These are phyloP conservation scores for Boletus vinaceobasis DNA, from an alignment of 768 basidiomycete genomes.

Conservation along the genomic window DNA sequence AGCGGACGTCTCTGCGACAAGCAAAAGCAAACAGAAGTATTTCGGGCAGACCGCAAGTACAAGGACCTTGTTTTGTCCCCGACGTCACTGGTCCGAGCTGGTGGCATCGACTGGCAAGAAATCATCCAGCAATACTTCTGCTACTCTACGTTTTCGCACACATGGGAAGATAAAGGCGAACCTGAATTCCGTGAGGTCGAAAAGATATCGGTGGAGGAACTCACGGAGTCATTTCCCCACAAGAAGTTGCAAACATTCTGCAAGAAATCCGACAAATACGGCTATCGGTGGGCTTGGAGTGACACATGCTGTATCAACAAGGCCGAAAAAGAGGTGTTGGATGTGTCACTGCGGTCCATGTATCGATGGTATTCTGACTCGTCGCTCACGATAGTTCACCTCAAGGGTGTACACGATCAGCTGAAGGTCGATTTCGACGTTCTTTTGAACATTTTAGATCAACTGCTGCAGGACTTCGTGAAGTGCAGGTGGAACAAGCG, in stretches of 20 bases:
- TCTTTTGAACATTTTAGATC: too few species aligned
- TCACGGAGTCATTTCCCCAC: too few species aligned
- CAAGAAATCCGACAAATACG: too few species aligned
- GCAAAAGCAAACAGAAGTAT: slow-evolving; percentile 3
- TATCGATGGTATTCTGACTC: slow-evolving; percentile 25
- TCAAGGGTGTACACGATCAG: slow-evolving; percentile 9
- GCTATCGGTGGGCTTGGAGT: slow-evolving; percentile 23
- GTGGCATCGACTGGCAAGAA: too few species aligned
- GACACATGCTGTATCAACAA: too few species aligned
- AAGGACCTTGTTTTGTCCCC: slow-evolving; percentile 12
- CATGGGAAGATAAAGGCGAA: slow-evolving; percentile 15
- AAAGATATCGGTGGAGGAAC: slow-evolving; percentile 1
- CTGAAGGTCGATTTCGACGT: too few species aligned
- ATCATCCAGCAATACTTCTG: slow-evolving; percentile 8
- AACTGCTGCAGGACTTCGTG: slow-evolving; percentile 4
- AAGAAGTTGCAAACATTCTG: too few species aligned
- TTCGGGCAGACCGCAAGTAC: slow-evolving; percentile 11
- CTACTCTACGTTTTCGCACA: slow-evolving; percentile 25
- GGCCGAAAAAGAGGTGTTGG: slow-evolving; percentile 8
- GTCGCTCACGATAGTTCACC: slow-evolving; percentile 24
- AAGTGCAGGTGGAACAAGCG: slow-evolving; percentile 22
- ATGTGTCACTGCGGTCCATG: slow-evolving; percentile 23
- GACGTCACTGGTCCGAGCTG: not conserved
- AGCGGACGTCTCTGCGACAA: slow-evolving; percentile 14
- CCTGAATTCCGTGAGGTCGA: slow-evolving; percentile 3